Conservation (phyloP, 768 basidiomycete species). For the Collybia nuda region DNA sequence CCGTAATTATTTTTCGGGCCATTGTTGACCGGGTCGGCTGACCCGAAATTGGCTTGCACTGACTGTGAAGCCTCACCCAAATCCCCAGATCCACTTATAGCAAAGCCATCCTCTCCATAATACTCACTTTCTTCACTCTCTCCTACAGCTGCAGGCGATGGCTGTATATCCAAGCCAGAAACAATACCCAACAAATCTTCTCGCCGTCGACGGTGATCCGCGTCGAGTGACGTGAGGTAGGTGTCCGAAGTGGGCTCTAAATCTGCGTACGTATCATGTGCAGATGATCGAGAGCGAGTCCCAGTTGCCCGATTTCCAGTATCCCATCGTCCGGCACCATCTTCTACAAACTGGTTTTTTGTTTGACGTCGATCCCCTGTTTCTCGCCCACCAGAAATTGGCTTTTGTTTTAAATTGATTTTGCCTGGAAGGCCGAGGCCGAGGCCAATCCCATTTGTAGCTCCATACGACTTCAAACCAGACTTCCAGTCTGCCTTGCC, state of each 20-base stretch:
- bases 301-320: neutral
- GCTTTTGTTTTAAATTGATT: neutral
- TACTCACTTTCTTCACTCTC: conserved; percentile 30
- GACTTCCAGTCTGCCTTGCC: neutral
- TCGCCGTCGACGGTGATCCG: conserved; percentile 25
- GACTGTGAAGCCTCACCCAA: neutral
- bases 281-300: neutral
- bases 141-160: neutral
- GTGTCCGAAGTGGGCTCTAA: neutral
- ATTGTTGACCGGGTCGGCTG: conserved; percentile 12
- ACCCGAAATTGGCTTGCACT: no score
- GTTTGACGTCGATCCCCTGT: neutral
- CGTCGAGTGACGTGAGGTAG: conserved; percentile 7
- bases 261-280: neutral
- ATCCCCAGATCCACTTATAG: conserved; percentile 30
- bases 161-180: conserved; percentile 22
- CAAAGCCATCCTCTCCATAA: conserved; percentile 31
- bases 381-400: neutral
- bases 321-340: neutral
- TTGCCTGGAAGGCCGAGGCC: conserved; percentile 6
- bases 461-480: neutral
- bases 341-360: neutral
- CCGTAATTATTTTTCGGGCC: conserved; percentile 25
- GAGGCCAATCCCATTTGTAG: conserved; percentile 5
- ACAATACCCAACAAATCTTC: conserved; percentile 37